Evolutionary conservation across 768 basidiomycete genomes (phyloP).

Genomic region (Boletellus sp.): DNA sequence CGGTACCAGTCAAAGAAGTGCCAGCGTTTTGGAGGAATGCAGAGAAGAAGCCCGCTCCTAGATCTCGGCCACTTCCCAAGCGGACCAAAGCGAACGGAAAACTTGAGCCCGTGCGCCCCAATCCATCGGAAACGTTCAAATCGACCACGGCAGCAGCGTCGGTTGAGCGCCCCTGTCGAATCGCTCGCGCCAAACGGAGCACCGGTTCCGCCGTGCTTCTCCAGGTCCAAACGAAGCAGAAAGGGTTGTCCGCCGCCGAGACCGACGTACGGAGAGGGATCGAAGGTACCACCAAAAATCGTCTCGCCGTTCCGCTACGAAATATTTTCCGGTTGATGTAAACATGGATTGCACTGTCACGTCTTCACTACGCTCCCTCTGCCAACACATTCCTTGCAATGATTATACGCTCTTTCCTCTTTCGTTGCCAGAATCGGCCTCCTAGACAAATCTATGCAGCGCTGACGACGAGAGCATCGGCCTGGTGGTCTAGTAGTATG

Average conservation of each 20-base stretch:
- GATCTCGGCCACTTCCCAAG: conserved; percentile 14
- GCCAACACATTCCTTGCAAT: conserved; percentile 9
- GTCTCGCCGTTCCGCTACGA: conserved; percentile 27
- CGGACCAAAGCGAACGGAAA: conserved; percentile 11
- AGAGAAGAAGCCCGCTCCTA: conserved; percentile 9
- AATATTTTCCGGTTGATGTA: conserved; percentile 29
- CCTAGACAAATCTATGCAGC: background rate
- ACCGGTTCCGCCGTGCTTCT: background rate
- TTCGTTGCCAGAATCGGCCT: background rate
- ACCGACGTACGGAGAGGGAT: conserved; percentile 22
- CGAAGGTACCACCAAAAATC: conserved; percentile 24
- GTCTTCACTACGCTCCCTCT: conserved; percentile 10
- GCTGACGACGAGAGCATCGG: conserved; percentile 15
- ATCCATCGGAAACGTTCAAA: conserved; percentile 5
- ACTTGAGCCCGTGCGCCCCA: background rate
- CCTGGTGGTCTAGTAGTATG: conserved; percentile 55
- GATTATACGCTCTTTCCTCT: background rate
- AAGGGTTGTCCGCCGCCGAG: conserved; percentile 8
- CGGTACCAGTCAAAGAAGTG: background rate
- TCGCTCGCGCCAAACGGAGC: conserved; percentile 15
- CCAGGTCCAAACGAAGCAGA: conserved; percentile 14
- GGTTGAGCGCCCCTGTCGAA: conserved; percentile 18
- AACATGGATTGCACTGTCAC: background rate
- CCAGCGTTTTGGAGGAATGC: background rate
- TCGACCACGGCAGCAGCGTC: background rate